phyloP scores from a whole-genome alignment of 2,329 filamentous ascomycete genomes.

The Paradendryphiella salina region DNA sequence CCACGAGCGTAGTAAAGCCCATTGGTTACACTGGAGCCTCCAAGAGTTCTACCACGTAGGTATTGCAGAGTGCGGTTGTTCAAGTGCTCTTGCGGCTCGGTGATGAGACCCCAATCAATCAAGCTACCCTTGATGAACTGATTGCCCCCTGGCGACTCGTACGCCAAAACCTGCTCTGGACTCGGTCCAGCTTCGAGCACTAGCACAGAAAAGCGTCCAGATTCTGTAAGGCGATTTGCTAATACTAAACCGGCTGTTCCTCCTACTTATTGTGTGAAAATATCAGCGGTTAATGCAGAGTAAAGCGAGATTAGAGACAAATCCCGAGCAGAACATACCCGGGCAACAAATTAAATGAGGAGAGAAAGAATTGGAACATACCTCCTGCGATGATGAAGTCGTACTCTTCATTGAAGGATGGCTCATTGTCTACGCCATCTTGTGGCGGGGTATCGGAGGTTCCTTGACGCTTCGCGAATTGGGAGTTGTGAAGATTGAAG shows the following conservation, averaged over 20 bases:
- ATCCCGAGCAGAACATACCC: no score
- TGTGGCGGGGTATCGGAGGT: constrained; percentile 12
- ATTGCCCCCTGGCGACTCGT: constrained; percentile 34
- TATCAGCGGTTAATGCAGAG: no score
- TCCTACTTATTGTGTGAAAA: not conserved
- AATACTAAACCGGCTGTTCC: constrained; percentile 35
- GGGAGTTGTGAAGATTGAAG: constrained; percentile 19
- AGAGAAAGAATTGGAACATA: constrained; percentile 1
- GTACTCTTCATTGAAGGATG: constrained; percentile 23
- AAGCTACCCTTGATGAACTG: constrained; percentile 34
- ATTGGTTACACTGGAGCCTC: constrained; percentile 43
- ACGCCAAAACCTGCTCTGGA: constrained; percentile 37
- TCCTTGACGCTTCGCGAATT: constrained; percentile 16
- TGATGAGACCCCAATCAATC: constrained; percentile 38
- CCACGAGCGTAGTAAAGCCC: constrained; percentile 43
- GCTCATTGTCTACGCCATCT: constrained; percentile 6
- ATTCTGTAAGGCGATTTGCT: constrained; percentile 32
- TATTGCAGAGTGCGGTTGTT: constrained; percentile 30
- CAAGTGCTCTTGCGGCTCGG: constrained; percentile 29
- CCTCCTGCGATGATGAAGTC: constrained; percentile 27
- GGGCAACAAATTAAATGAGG: not conserved
- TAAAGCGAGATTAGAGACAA: no score
- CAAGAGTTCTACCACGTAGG: constrained; percentile 32
- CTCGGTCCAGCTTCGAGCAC: constrained; percentile 42
- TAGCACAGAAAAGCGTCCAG: constrained; percentile 29